Evolutionary conservation across 306 rosid species (phyloP), one percentile per base, ranked within the genome.

Genomic region (Acacia crassicarpa): DNA sequence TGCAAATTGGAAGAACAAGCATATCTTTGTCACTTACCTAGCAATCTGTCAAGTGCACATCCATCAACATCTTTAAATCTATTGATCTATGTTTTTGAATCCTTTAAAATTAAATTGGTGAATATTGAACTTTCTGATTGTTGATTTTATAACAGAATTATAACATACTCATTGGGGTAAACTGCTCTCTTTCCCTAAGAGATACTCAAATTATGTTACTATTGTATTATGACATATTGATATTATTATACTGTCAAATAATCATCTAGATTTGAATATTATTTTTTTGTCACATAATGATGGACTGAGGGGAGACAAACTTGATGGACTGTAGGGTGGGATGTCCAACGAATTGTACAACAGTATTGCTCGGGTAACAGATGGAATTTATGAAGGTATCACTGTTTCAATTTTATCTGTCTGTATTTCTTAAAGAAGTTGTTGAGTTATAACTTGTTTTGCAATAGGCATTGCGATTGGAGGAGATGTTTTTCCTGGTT

Each of bases 401-500:
- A n/a, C 43, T 70, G 58, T 80, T 80, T 75, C 63, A 72, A 27
- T 76, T 87, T 80, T 25, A 43, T 71, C 65, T 79, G 81, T 16
- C 8, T 40, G 66, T 25, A 59, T 45, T 56, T 79, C 73, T 40
- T 78, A n/a, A 68, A 65, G 35, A 51, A 40, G 51, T 54, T 69
- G 73, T 41, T 80, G 83, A 74, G 65, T 74, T 84, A 70, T 53
- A 76, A 83, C 45, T 81, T 73, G 67, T 82, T 71, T 86, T 79
- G 78, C 84, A 74, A 79, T 46, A 95, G 99, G 99, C 83, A 88
- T 96, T 88, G 97, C 99, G 72, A 96, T 96, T 87, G 99, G 99
- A 88, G 99, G 99, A 78, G 99, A 96, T 81, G 99, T 96, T 86
- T 96, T 96, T 86, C 99, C 97, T 0, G 98, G 99, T 66, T 96